Evolutionary conservation across 371 early-diverging fungal species (phyloP), one percentile per base, ranked within the genome.

Genomic region (Mucor irregularis): DNA sequence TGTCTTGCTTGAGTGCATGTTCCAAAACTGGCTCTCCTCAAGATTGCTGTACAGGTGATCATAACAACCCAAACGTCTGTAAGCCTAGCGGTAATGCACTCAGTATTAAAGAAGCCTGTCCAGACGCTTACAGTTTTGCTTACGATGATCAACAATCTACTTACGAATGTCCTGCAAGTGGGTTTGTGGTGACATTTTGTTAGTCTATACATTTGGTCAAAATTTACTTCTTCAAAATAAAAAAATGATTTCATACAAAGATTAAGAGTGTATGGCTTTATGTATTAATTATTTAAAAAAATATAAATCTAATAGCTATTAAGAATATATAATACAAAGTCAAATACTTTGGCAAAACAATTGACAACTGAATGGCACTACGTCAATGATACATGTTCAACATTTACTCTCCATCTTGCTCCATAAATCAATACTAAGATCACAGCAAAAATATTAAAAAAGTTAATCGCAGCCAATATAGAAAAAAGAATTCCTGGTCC

Each of bases 61-160:
- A 72, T 38, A 67, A 71, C 53, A 45, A 33, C 9, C 78, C 74
- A 0, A 31, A 52, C 8, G 14, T 25, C 4, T 76, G 77, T 44
- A 61, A 64, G 24, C 57, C 69, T 8, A 64, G 67, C 22, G 5
- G 37, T 0, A 50, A 54, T 16, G 40, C 73, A 6, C 13, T 38
- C 5, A 31, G 14, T 49, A 54, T 74, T 33, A 77, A 77, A 35
- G 14, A 43, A 0, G 53, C 62, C 14, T 77, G 78, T 33, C 78
- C 78, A 0, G 74, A 77, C 51, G 72, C 70, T 16, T 77, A 77
- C 48, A 64, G 62, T 42, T 57, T 49, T 49, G 56, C 60, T 5
- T 61, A 65, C 14, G 66, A 65, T 49, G 66, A 65, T 49, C 57
- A 60, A 14, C 14, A 38, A 3, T 65, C 66, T 3, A 65, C 66